Evolutionary conservation across 176 grass and related monocot species (phyloP), one percentile per base, ranked within the genome.

Genomic region (Rhynchospora breviuscula): DNA sequence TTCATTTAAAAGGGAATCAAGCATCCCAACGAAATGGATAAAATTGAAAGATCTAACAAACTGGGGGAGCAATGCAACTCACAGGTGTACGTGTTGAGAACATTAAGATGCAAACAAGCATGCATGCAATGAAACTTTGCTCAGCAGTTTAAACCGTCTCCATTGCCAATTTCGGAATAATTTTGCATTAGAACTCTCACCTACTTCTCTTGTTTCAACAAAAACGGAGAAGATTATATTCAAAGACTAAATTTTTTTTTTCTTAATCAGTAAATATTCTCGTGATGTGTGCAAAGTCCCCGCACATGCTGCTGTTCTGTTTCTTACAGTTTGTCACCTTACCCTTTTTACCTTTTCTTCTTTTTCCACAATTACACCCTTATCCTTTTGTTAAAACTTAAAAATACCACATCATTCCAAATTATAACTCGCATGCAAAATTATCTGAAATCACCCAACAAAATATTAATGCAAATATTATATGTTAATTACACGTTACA

Each of bases 271-370:
- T 81, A 58, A n/a, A 56, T 60, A 14, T 29, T 75, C 92, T 90
- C 92, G 92, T 94, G 90, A 90, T 85, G 10, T 61, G 88, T 83
- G 90, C 60, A 67, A 79, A 88, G 86, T 94, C 70, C 85, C 88
- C 84, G 78, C 92, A 88, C 92, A 94, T 90, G 88, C 84, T 85
- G 84, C 92, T 70, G 63, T 67, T 59, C 81, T 85, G 81, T 83
- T 88, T 83, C 75, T 86, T 88, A 63, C 84, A 63, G 52, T 85
- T 73, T 85, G 83, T 62, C 82, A 80, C 77, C 74, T 81, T 70
- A 8, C 71, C 12, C 51, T 78, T 86, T 80, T 81, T 86, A 23
- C 45, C 33, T 45, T 86, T 53, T 80, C 31, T 54, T 62, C 3
- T 57, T 5, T 43, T 59, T 82, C 48, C 48, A 63, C 31, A 26